Evolutionary conservation across 2,329 filamentous ascomycete species (phyloP).

Genomic region (Botryotinia convoluta): DNA sequence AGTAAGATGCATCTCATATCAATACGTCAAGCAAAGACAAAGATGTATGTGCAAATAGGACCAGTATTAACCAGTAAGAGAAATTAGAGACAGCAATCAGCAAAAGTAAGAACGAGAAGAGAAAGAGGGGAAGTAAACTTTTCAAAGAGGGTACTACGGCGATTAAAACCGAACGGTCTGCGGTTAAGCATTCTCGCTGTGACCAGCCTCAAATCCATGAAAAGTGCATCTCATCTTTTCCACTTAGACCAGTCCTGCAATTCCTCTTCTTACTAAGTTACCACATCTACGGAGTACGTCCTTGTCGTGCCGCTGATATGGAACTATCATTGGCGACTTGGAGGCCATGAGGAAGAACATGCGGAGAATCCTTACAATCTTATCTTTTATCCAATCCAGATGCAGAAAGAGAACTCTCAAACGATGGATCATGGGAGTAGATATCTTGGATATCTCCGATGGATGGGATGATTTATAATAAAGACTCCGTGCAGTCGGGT

Average conservation of each 20-base stretch:
- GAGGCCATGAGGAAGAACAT: neutral
- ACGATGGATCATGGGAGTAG: neutral
- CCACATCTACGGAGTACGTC: neutral
- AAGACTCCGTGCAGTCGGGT: neutral
- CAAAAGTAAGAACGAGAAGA: neutral
- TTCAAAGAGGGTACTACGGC: neutral
- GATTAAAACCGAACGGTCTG: neutral
- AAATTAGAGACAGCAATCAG: neutral
- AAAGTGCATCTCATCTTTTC: neutral
- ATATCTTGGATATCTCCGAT: neutral
- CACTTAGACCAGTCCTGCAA: neutral
- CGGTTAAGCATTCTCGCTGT: constrained; percentile 11
- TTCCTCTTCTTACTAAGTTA: neutral
- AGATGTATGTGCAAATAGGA: neutral
- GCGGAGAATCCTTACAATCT: neutral
- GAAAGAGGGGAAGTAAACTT: neutral
- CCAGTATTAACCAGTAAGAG: neutral
- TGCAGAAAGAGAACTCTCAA: neutral
- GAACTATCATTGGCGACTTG: neutral
- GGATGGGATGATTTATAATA: neutral
- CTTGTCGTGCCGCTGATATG: neutral
- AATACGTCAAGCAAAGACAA: constrained; percentile 7
- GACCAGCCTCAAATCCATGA: neutral
- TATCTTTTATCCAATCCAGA: neutral
- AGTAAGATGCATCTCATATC: neutral